Conservation (phyloP, 768 basidiomycete species). For the Melanogaster broomeanus region DNA sequence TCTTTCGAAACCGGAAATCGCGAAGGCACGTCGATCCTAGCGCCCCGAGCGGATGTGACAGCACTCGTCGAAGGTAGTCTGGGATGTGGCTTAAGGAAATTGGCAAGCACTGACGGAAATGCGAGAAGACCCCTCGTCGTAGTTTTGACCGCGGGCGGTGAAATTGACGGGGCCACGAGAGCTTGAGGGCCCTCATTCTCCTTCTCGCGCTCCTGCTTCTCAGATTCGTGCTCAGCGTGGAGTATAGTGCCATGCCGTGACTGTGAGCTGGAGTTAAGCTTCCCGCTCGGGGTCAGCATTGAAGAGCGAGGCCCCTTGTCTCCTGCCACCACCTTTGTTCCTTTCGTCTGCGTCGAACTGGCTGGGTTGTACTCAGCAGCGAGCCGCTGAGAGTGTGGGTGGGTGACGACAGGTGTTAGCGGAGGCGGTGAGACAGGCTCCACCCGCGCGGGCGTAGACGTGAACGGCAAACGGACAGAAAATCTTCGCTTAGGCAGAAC, state of each 20-base stretch:
- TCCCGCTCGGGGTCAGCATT: background rate
- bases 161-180: background rate
- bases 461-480: slow-evolving; percentile 26
- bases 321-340: background rate
- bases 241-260: no score
- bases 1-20: background rate
- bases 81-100: slow-evolving; percentile 14
- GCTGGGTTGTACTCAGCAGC: background rate
- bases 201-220: background rate
- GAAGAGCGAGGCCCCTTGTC: background rate
- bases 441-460: slow-evolving; percentile 15
- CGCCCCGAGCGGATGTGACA: slow-evolving; percentile 7
- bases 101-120: slow-evolving; percentile 8
- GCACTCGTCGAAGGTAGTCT: slow-evolving; percentile 26
- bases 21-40: background rate
- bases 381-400: slow-evolving; percentile 27
- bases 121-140: background rate
- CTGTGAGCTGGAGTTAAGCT: background rate
- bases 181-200: slow-evolving; percentile 5
- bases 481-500: slow-evolving; percentile 6
- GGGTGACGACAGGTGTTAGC: slow-evolving; percentile 23
- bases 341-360: slow-evolving; percentile 2
- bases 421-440: background rate
- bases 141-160: no score
- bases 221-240: background rate